Base-by-base conservation (phyloP, 305 asterid species). In the Fraxinus platypoda region DNA sequence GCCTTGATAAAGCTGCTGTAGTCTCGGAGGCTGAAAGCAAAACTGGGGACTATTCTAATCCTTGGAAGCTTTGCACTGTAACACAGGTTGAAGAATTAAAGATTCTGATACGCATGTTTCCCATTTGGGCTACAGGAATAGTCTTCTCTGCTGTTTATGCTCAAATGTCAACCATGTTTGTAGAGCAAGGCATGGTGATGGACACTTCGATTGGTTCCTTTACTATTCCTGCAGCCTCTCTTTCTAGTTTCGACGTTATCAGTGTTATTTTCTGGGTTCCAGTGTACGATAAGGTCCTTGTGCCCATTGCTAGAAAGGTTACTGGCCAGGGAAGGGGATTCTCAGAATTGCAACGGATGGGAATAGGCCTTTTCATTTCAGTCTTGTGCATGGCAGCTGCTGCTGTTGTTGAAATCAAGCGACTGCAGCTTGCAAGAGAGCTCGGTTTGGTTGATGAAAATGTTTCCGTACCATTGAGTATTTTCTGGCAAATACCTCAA, bases 151-250 rank as follows among this genome's bases (percentile, higher is more conserved):
- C 98, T 0, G 98, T 94, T 33, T 95, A 93, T 66, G 97, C 98
- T 41, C 99, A 95, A 86, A 91, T 95, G 97, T 89, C 97, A 1
- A 91, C 98, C 3, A 92, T 95, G 97, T 95, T 95, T 33, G 98
- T 95, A 2, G 99, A 93, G 90, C 98, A 95, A 88, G 99, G 99
- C 86, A 91, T 86, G 88, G 87, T 91, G 85, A 95, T 95, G 98
- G 93, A 95, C 90, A 93, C 97, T 21, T 71, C 93, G n/a, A n/a
- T 90, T 2, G 97, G 95, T 64, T 90, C 99, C 86, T 93, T 94
- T 87, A 87, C 85, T 6, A 93, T 95, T 59, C 99, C 99, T 2
- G 94, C 98, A 1, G 99, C 98, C 38, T 89, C 98, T 74, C 91
- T 95, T 7, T 93, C 98, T 0, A 84, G 88, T 54, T 95, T 94